Percentiles rank a stretch among this genome's conserved stretches.
Evolutionary conservation across 768 basidiomycete genomes (phyloP).

Genomic region (Tricholoma hemisulphureum): DNA sequence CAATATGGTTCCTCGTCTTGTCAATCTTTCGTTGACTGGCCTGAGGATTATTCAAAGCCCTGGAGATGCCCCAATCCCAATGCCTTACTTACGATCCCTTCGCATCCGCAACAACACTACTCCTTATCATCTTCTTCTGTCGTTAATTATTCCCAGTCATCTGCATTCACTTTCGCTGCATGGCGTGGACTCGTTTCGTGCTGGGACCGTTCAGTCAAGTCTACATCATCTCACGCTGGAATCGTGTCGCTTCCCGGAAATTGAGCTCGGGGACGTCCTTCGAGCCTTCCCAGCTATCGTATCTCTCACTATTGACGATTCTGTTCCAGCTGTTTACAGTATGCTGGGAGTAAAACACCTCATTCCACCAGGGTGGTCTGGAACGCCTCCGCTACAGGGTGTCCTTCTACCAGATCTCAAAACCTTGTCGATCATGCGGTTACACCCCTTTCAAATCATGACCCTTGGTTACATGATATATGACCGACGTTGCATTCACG

Average conservation of each 20-base stretch:
- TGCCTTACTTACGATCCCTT: conserved; percentile 38
- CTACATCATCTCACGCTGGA: conserved; percentile 35
- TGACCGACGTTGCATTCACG: conserved; percentile 18
- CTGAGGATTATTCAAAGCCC: conserved; percentile 33
- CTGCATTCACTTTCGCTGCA: conserved; percentile 38
- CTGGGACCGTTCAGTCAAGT: conserved; percentile 25
- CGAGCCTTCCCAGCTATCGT: conserved; percentile 35
- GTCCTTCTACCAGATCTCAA: conserved; percentile 34
- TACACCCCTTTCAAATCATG: conserved; percentile 31
- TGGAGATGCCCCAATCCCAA: conserved; percentile 33
- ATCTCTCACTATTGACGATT: conserved; percentile 35
- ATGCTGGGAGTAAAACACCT: conserved; percentile 6
- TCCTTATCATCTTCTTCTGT: conserved; percentile 31
- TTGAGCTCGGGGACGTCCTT: conserved; percentile 32
- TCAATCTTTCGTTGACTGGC: conserved; percentile 42
- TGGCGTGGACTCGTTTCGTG: conserved; percentile 34
- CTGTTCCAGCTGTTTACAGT: conserved; percentile 28
- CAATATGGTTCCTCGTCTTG: conserved; percentile 33
- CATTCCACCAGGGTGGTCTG: conserved; percentile 7
- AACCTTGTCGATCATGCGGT: conserved; percentile 32
- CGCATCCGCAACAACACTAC: conserved; percentile 40
- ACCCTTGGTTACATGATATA: conserved; percentile 33
- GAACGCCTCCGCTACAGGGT: background rate
- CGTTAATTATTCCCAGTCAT: conserved; percentile 32
- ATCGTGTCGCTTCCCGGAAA: conserved; percentile 31